Base-by-base conservation (phyloP, 2,329 filamentous ascomycete genomes). In the Didymella pomorum region DNA sequence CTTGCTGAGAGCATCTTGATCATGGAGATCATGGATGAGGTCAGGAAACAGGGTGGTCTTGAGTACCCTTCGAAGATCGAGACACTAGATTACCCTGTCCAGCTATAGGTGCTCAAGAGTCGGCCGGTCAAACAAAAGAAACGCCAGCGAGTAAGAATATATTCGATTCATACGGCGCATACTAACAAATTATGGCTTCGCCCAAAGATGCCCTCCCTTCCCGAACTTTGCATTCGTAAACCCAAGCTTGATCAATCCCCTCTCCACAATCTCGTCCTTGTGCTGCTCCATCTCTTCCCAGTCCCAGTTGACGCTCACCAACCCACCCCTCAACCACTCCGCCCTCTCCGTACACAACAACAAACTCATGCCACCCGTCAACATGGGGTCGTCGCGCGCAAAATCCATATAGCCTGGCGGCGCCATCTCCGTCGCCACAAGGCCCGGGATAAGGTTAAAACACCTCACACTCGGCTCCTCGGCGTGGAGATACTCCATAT, bases 1-100 rank as follows among this genome's bases (percentile, higher is more conserved):
- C 79, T 95, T 77, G 86, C 88, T 44, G 93, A 97, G 83, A 94
- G 89, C 71, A 82, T 96, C 53, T 83, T 88, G 47, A 92, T 97
- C 63, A 96, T 97, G 92, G 89, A 93, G 73, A 82, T 85, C 2
- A 90, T 90, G 88, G 88, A 91, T 79, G 84, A 89, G 77, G 85
- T 87, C 12, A 81, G 88, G 68, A 83, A 79, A 73, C 86, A 89
- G 77, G 83, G 84, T 49, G 85, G 82, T 2, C 76, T 91, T 73
- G 80, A 71, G 52, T 90, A 89, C 77, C 87, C 87, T 1, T 82
- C 87, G 63, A 83, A 84, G 74, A 90, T 91, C 71, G 88, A 90
- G 82, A 86, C 72, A 25, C 64, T 66, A 3, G 66, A 74, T 25
- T 76, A 68, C 49, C 74, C 74, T 5, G 69, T 69, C 6, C 68